A percentile compares a stretch with the other conserved stretches of the same genome.
Conservation (phyloP, 2,329 filamentous ascomycete species). For the Exophiala viscosa region DNA sequence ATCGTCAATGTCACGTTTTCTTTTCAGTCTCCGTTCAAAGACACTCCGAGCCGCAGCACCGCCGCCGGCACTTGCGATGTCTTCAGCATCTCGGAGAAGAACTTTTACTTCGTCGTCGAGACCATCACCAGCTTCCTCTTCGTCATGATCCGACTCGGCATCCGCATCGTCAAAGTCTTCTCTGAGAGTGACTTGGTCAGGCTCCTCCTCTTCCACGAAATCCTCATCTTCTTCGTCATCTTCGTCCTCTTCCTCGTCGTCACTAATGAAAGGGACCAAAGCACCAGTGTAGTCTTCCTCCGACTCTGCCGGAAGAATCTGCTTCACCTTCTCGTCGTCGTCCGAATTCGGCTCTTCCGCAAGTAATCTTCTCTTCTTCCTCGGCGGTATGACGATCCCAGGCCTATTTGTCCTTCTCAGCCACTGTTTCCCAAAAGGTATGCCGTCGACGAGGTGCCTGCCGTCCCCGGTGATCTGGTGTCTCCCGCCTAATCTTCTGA, state of each 20-base stretch:
- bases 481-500: slow-evolving; percentile 69
- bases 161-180: slow-evolving; percentile 31
- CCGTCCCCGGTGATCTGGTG: slow-evolving; percentile 77
- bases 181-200: slow-evolving; percentile 11
- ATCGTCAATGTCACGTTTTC: slow-evolving; percentile 19
- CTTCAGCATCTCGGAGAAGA: slow-evolving; percentile 20
- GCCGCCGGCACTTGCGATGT: slow-evolving; percentile 5
- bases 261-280: slow-evolving; percentile 19
- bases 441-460: slow-evolving; percentile 76
- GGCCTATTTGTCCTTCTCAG: slow-evolving; percentile 62
- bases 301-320: slow-evolving; percentile 4
- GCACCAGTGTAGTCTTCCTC: slow-evolving; percentile 1
- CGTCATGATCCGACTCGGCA: slow-evolving; percentile 26
- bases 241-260: slow-evolving; percentile 29
- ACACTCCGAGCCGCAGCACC: neutral
- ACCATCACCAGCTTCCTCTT: slow-evolving; percentile 24
- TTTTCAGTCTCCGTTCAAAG: slow-evolving; percentile 13
- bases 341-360: slow-evolving; percentile 32
- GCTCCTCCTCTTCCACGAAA: slow-evolving; percentile 7
- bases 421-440: slow-evolving; percentile 75
- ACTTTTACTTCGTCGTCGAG: slow-evolving; percentile 18
- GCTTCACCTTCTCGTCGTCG: slow-evolving; percentile 29
- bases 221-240: slow-evolving; percentile 33
- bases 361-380: slow-evolving; percentile 60
- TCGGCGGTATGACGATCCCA: slow-evolving; percentile 65